Percentiles rank a stretch among this genome's conserved stretches.
phyloP scores from a whole-genome alignment of 2,329 filamentous ascomycete genomes.

The Tolypocladium inflatum region DNA sequence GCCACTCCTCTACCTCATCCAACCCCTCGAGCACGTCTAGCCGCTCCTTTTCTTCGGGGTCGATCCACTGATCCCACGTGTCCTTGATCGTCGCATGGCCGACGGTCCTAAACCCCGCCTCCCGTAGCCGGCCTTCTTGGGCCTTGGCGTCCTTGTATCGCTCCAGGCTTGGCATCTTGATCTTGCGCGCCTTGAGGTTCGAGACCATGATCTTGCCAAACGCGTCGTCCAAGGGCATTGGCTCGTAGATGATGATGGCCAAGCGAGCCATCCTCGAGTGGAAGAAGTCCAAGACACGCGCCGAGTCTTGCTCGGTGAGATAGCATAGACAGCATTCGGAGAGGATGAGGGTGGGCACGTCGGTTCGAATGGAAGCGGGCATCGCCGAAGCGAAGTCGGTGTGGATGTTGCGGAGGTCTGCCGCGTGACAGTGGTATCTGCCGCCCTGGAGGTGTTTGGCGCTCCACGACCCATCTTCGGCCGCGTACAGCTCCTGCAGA shows the following conservation, averaged over 20 bases:
- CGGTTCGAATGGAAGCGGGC: constrained; percentile 28
- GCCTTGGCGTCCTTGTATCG: constrained; percentile 58
- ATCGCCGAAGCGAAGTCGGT: constrained; percentile 1
- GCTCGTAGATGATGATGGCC: constrained; percentile 75
- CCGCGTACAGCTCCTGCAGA: constrained; percentile 21
- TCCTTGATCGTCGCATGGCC: constrained; percentile 35
- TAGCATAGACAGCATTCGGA: constrained; percentile 97
- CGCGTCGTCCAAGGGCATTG: constrained; percentile 70
- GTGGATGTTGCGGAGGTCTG: constrained; percentile 59
- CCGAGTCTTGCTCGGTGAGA: constrained; percentile 56
- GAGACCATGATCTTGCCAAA: constrained; percentile 90
- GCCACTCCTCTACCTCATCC: constrained; percentile 94
- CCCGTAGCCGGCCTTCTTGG: constrained; percentile 57
- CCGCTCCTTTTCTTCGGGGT: constrained; percentile 61
- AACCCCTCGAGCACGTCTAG: constrained; percentile 75
- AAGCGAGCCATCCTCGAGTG: constrained; percentile 37
- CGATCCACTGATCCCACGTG: constrained; percentile 74
- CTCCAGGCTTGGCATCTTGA: constrained; percentile 74
- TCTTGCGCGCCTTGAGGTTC: constrained; percentile 74
- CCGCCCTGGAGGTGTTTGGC: constrained; percentile 28
- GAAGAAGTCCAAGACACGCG: constrained; percentile 57
- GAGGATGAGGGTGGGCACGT: constrained; percentile 72
- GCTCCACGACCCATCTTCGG: constrained; percentile 30
- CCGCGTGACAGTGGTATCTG: constrained; percentile 48
- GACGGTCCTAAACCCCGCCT: constrained; percentile 51